phyloP scores from a whole-genome alignment of 192 early-diverging fungal genomes.

The Paraglomus brasilianum region DNA sequence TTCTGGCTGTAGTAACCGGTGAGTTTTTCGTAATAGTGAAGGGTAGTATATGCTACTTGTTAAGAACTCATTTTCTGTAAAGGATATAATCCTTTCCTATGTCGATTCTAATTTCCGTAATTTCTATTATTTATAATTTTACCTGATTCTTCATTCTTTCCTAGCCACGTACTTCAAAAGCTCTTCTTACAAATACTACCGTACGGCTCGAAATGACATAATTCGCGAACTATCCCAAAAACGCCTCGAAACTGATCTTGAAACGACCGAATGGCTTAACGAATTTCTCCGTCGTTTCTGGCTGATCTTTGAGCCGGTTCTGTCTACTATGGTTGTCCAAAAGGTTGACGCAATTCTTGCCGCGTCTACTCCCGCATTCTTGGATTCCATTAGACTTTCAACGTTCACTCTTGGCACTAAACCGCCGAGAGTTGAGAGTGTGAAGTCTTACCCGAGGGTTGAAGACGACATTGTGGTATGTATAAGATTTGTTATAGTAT shows the following conservation, averaged over 20 bases:
- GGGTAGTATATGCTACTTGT: too few species aligned
- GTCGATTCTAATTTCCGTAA: too few species aligned
- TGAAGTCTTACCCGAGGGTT: conserved; percentile 71
- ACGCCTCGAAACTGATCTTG: conserved; percentile 48
- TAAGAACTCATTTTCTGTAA: too few species aligned
- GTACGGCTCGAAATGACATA: conserved; percentile 68
- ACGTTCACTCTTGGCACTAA: conserved; percentile 80
- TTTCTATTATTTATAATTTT: too few species aligned
- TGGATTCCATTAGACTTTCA: conserved; percentile 73
- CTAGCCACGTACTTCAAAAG: conserved; percentile 72
- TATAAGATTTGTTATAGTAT: too few species aligned
- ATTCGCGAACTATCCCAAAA: conserved; percentile 59
- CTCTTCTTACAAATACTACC: conserved; percentile 66
- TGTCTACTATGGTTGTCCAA: conserved; percentile 72
- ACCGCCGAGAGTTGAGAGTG: conserved; percentile 66
- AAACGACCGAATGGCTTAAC: conserved; percentile 90
- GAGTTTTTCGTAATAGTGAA: not conserved
- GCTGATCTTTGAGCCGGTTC: conserved; percentile 85
- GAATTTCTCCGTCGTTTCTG: conserved; percentile 84
- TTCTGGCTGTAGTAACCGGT: conserved; percentile 28
- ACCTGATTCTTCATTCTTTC: conserved; percentile 25
- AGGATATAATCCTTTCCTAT: too few species aligned
- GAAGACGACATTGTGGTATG: conserved; percentile 70
- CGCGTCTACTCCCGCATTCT: conserved; percentile 72
- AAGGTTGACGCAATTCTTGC: conserved; percentile 73